phyloP scores from a whole-genome alignment of 139 green algal species.

The Raphidocelis subcapitata region DNA sequence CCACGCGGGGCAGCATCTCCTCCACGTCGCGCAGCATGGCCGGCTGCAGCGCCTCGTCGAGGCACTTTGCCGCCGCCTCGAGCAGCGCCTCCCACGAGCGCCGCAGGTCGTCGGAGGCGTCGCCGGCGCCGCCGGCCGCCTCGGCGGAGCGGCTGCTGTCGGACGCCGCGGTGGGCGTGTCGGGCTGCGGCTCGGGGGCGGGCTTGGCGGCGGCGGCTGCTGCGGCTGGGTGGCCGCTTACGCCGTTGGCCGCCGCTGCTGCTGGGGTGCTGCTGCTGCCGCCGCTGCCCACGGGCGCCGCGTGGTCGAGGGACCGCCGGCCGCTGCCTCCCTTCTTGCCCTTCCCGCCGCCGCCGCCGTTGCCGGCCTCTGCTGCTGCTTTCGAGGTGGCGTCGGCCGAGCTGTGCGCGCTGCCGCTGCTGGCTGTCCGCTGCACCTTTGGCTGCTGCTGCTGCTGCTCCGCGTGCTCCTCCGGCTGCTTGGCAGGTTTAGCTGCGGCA shows the following conservation, averaged over 20 bases:
- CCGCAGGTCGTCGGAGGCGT: conserved; percentile 17
- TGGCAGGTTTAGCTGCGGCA: not conserved
- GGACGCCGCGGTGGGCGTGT: not conserved
- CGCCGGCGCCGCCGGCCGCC: not conserved
- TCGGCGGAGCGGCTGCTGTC: not conserved
- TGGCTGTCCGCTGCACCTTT: not conserved
- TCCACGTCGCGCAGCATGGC: conserved; percentile 20
- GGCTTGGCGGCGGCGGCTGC: not conserved
- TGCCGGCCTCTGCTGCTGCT: conserved; percentile 1
- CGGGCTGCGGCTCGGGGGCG: not conserved
- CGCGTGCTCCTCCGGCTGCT: not conserved
- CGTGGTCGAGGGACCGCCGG: conserved; percentile 10
- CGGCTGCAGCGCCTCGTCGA: conserved; percentile 23
- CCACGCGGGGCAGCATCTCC: conserved; percentile 23
- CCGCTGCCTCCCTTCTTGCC: not conserved
- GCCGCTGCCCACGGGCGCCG: conserved; percentile 4
- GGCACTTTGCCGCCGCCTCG: conserved; percentile 32
- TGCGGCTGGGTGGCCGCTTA: not conserved
- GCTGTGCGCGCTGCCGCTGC: not conserved
- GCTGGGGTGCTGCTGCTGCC: conserved; percentile 1
- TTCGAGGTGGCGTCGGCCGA: not conserved
- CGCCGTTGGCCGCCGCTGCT: not conserved
- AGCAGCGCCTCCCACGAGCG: conserved; percentile 42
- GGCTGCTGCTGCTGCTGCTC: not conserved
- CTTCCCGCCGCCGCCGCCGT: not conserved